Evolutionary conservation across 768 basidiomycete species (phyloP).

Genomic region (Boletus rubescentipes): DNA sequence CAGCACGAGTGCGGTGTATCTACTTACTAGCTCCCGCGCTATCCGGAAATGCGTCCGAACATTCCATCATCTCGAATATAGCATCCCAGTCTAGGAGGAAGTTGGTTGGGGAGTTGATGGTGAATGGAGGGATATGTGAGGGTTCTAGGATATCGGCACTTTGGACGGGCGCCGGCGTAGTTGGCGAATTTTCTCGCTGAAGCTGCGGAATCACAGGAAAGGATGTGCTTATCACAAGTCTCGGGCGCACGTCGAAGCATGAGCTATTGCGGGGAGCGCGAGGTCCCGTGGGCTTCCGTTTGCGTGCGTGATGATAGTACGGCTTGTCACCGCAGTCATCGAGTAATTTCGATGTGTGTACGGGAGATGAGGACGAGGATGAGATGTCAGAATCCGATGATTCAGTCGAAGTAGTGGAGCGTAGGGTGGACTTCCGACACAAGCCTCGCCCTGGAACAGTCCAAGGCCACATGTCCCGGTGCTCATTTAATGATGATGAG

Average conservation of each 20-base stretch:
- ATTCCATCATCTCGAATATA: conserved; percentile 31
- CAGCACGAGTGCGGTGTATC: neutral
- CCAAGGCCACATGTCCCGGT: conserved; percentile 23
- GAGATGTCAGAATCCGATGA: conserved; percentile 15
- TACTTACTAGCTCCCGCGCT: conserved; percentile 12
- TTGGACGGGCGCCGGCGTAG: conserved; percentile 2
- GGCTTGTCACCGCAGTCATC: conserved; percentile 5
- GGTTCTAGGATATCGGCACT: neutral
- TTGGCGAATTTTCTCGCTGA: neutral
- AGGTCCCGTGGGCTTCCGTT: conserved; percentile 28
- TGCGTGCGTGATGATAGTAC: conserved; percentile 2
- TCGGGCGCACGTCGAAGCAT: conserved; percentile 6
- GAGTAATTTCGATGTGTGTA: neutral
- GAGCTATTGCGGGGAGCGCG: conserved; percentile 20
- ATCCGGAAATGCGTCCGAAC: conserved; percentile 1
- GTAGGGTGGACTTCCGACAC: conserved; percentile 14
- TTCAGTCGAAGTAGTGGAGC: conserved; percentile 14
- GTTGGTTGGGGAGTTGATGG: conserved; percentile 15
- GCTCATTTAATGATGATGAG: conserved; percentile 8
- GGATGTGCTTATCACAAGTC: conserved; percentile 22
- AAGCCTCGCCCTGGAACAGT: conserved; percentile 2
- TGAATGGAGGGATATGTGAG: conserved; percentile 2
- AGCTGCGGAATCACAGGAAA: conserved; percentile 2
- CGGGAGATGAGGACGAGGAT: conserved; percentile 13
- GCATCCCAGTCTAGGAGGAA: conserved; percentile 31